Conservation (phyloP, 768 basidiomycete species). For the Sutorius australiensis region DNA sequence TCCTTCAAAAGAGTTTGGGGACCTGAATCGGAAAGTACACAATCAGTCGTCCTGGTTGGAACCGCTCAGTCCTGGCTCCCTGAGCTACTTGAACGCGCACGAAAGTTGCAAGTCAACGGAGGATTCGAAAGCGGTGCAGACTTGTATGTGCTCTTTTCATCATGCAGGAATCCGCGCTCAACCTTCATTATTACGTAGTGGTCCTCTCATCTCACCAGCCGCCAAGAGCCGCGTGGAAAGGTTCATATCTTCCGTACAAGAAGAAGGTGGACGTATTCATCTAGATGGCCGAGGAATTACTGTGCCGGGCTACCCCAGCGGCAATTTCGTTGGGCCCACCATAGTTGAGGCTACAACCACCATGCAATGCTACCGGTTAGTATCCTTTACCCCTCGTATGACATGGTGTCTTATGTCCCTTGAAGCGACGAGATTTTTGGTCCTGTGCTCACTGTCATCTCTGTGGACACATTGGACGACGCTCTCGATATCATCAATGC, state of each 20-base stretch:
- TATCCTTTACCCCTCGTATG: slow-evolving; percentile 20
- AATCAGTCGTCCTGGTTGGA: slow-evolving; percentile 75
- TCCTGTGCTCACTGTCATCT: slow-evolving; percentile 76
- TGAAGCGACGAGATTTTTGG: slow-evolving; percentile 92
- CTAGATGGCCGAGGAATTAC: slow-evolving; percentile 77
- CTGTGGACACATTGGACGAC: slow-evolving; percentile 82
- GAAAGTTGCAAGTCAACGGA: slow-evolving; percentile 76
- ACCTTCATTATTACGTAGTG: slow-evolving; percentile 37
- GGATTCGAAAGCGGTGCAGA: slow-evolving; percentile 89
- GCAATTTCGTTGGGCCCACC: slow-evolving; percentile 95
- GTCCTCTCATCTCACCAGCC: slow-evolving; percentile 76
- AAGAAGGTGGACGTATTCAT: slow-evolving; percentile 80
- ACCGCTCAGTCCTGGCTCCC: slow-evolving; percentile 76
- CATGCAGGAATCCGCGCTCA: not conserved
- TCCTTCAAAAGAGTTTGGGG: not conserved
- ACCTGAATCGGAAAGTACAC: not conserved
- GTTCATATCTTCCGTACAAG: slow-evolving; percentile 68
- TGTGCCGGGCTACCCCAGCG: slow-evolving; percentile 73
- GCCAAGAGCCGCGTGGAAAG: slow-evolving; percentile 75
- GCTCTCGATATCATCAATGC: slow-evolving; percentile 86
- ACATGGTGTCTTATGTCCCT: not conserved
- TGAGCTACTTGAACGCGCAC: slow-evolving; percentile 78
- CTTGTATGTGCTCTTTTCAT: slow-evolving; percentile 43
- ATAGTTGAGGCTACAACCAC: slow-evolving; percentile 76
- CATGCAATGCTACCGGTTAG: slow-evolving; percentile 85